These are phyloP conservation scores for Pachyrhizus erosus DNA, from an alignment of 306 rosid species.

Conservation along the genomic window DNA sequence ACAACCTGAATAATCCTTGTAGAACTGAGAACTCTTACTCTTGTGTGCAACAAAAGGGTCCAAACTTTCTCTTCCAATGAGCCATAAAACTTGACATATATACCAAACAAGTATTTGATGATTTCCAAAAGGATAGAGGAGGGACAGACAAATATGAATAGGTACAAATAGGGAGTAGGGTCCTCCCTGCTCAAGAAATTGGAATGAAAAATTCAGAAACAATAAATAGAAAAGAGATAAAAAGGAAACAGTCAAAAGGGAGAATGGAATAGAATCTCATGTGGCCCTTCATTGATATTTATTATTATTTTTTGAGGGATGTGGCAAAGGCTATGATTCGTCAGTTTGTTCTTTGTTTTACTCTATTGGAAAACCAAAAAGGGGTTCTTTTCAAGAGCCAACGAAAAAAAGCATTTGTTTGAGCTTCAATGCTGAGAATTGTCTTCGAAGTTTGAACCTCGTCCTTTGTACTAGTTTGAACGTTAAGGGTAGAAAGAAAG, in stretches of 20 bases:
- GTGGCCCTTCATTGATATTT: slow-evolving; percentile 49
- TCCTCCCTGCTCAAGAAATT: slow-evolving; percentile 45
- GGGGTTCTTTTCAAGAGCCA: neutral
- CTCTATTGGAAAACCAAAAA: slow-evolving; percentile 35
- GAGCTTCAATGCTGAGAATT: slow-evolving; percentile 37
- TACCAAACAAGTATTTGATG: slow-evolving; percentile 43
- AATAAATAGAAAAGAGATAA: slow-evolving; percentile 43
- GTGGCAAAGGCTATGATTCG: slow-evolving; percentile 52
- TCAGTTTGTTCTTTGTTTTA: slow-evolving; percentile 55
- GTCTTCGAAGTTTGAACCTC: slow-evolving; percentile 47
- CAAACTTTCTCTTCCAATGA: slow-evolving; percentile 39
- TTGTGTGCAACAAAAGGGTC: slow-evolving; percentile 39
- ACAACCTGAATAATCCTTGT: slow-evolving; percentile 57
- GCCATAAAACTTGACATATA: slow-evolving; percentile 23
- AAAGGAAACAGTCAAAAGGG: slow-evolving; percentile 56
- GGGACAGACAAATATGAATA: slow-evolving; percentile 50
- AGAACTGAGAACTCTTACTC: slow-evolving; percentile 46
- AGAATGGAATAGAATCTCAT: slow-evolving; percentile 54
- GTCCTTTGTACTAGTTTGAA: slow-evolving; percentile 48
- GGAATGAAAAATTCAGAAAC: slow-evolving; percentile 2
- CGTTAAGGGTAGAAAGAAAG: slow-evolving; percentile 2
- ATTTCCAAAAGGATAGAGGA: slow-evolving; percentile 39
- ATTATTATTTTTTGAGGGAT: slow-evolving; percentile 11
- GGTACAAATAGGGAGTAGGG: slow-evolving; percentile 50
- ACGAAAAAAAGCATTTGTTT: neutral